Percentiles rank a stretch among this genome's conserved stretches.
These are phyloP conservation scores for Periconia sp. DNA, from an alignment of 2,329 filamentous ascomycete genomes.

Conservation along the genomic window DNA sequence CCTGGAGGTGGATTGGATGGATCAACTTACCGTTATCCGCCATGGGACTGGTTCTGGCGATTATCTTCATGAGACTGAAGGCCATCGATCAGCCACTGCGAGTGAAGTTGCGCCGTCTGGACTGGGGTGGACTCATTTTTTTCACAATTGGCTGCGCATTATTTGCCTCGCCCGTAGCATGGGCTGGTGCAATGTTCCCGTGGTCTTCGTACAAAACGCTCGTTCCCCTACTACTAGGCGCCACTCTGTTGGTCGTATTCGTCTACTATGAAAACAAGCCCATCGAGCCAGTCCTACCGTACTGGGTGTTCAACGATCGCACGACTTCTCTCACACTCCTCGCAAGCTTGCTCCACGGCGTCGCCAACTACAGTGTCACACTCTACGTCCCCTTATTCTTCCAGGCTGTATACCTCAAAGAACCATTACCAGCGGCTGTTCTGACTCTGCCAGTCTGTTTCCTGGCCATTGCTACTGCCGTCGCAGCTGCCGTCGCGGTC, in stretches of 20 bases:
- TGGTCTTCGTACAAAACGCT: slow-evolving; percentile 65
- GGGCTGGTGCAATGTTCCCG: slow-evolving; percentile 54
- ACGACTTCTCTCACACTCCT: slow-evolving; percentile 57
- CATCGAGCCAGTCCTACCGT: slow-evolving; percentile 57
- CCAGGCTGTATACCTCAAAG: slow-evolving; percentile 42
- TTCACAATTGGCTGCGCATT: slow-evolving; percentile 50
- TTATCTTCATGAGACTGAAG: slow-evolving; percentile 58
- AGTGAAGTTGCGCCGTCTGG: slow-evolving; percentile 53
- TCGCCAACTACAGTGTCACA: slow-evolving; percentile 46
- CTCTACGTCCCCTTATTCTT: slow-evolving; percentile 48
- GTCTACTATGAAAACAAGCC: slow-evolving; percentile 60
- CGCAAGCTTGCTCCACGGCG: slow-evolving; percentile 62
- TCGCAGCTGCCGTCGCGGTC: not conserved
- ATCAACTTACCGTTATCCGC: slow-evolving; percentile 49
- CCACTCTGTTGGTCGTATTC: slow-evolving; percentile 55
- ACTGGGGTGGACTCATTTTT: slow-evolving; percentile 55
- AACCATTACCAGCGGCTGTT: slow-evolving; percentile 34
- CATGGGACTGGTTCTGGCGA: slow-evolving; percentile 51
- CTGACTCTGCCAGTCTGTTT: not conserved
- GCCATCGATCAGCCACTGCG: slow-evolving; percentile 50
- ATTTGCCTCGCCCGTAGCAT: slow-evolving; percentile 56
- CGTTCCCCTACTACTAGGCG: slow-evolving; percentile 63
- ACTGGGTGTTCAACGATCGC: slow-evolving; percentile 52
- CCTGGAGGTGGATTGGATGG: slow-evolving; percentile 51
- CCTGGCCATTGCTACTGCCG: not conserved